Evolutionary conservation across 176 grass and related monocot species (phyloP).

Genomic region (Musa itinerans): DNA sequence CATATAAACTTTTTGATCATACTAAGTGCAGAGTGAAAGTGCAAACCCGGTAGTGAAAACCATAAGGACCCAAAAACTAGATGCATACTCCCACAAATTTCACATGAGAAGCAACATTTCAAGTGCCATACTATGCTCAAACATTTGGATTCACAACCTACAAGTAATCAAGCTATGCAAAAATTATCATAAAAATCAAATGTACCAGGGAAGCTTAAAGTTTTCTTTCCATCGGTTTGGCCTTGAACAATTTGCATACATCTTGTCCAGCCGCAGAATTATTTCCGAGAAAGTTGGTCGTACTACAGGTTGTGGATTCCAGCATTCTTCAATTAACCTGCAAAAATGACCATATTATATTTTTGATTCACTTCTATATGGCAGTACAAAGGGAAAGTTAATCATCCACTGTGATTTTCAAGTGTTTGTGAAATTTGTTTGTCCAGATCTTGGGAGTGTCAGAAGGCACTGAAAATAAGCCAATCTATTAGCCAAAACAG

Average conservation of each 20-base stretch:
- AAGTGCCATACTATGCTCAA: not conserved
- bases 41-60: no score
- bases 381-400: not conserved
- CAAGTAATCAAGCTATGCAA: no score
- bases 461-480: no score
- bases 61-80: no score
- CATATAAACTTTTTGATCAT: no score
- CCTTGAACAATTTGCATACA: slow-evolving; percentile 35
- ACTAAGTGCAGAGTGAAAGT: no score
- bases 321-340: slow-evolving; percentile 86
- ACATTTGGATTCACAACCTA: no score
- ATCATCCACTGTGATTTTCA: no score
- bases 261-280: slow-evolving; percentile 69
- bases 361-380: not conserved
- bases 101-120: not conserved
- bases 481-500: no score
- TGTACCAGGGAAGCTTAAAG: slow-evolving; percentile 77
- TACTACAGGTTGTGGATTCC: slow-evolving; percentile 49
- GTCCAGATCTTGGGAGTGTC: no score
- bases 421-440: no score
- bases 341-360: slow-evolving; percentile 14
- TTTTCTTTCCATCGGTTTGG: slow-evolving; percentile 66
- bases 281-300: slow-evolving; percentile 79
- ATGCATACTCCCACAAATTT: not conserved
- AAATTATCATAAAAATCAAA: not conserved